A percentile compares a stretch with the other conserved stretches of the same genome.
These are phyloP conservation scores for Vitis rupestris DNA, from an alignment of 164 flowering plant species.

Conservation along the genomic window DNA sequence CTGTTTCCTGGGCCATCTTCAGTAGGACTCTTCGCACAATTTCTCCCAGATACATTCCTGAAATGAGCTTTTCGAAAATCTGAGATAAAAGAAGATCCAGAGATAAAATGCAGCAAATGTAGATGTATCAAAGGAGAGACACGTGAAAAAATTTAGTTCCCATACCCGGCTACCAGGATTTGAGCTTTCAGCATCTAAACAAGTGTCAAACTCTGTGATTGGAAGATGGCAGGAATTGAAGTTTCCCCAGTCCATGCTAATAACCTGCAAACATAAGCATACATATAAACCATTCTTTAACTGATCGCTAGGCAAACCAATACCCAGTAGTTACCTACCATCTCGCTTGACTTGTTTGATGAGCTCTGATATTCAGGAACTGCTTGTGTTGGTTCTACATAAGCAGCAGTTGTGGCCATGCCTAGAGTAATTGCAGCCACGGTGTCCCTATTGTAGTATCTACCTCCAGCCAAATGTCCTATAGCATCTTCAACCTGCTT, in stretches of 20 bases:
- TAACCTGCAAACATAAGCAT: conserved; percentile 33
- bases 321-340: conserved; percentile 23
- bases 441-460: conserved; percentile 39
- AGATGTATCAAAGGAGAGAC: not conserved
- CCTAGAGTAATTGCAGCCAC: conserved; percentile 57
- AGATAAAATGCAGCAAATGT: not conserved
- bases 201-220: conserved; percentile 47
- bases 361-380: conserved; percentile 29
- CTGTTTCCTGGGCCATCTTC: conserved; percentile 57
- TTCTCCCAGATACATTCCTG: conserved; percentile 72
- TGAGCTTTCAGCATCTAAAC: conserved; percentile 52
- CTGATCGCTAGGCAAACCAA: not conserved
- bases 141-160: not conserved
- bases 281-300: not conserved
- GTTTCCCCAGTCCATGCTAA: conserved; percentile 59
- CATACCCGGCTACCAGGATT: conserved; percentile 55
- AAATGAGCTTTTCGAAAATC: conserved; percentile 62
- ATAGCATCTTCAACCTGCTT: conserved; percentile 55
- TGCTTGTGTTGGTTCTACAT: conserved; percentile 35
- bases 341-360: conserved; percentile 33
- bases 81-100: conserved; percentile 12
- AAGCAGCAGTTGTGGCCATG: conserved; percentile 54
- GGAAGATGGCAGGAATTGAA: conserved; percentile 53
- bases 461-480: conserved; percentile 59
- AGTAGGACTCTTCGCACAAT: conserved; percentile 56